These are phyloP conservation scores for Suhomyces panamericanus DNA, from an alignment of 1,139 yeast genomes.

Conservation along the genomic window DNA sequence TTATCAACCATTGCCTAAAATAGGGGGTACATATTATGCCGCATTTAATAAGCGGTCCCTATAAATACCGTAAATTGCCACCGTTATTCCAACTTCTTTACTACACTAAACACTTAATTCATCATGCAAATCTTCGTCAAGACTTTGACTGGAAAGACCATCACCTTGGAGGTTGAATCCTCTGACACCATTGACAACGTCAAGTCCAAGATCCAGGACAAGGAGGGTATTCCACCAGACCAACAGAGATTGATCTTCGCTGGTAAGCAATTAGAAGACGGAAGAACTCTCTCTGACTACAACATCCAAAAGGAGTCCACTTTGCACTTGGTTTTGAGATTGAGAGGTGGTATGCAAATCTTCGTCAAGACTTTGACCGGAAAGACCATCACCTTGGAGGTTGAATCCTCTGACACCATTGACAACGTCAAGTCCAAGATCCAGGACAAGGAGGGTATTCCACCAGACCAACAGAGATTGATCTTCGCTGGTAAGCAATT, in stretches of 20 bases:
- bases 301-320: slow-evolving; percentile 69
- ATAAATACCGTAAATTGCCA: slow-evolving; percentile 17
- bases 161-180: slow-evolving; percentile 69
- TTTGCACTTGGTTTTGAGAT: slow-evolving; percentile 31
- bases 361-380: slow-evolving; percentile 87
- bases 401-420: slow-evolving; percentile 91
- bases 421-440: slow-evolving; percentile 93
- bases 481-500: slow-evolving; percentile 94
- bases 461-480: slow-evolving; percentile 93
- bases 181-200: slow-evolving; percentile 72
- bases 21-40: slow-evolving; percentile 15
- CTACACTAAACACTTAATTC: not conserved
- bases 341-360: slow-evolving; percentile 30
- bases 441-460: slow-evolving; percentile 94
- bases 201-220: slow-evolving; percentile 54
- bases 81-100: slow-evolving; percentile 2
- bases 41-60: slow-evolving; percentile 10
- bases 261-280: slow-evolving; percentile 65
- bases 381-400: slow-evolving; percentile 91
- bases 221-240: slow-evolving; percentile 55
- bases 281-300: slow-evolving; percentile 64
- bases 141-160: slow-evolving; percentile 70
- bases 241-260: slow-evolving; percentile 59
- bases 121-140: slow-evolving; percentile 41
- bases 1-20: slow-evolving; percentile 12